A percentile compares a stretch with the other conserved stretches of the same genome.
These are phyloP conservation scores for Epichloe gansuensis DNA, from an alignment of 2,329 filamentous ascomycete species.

Conservation along the genomic window DNA sequence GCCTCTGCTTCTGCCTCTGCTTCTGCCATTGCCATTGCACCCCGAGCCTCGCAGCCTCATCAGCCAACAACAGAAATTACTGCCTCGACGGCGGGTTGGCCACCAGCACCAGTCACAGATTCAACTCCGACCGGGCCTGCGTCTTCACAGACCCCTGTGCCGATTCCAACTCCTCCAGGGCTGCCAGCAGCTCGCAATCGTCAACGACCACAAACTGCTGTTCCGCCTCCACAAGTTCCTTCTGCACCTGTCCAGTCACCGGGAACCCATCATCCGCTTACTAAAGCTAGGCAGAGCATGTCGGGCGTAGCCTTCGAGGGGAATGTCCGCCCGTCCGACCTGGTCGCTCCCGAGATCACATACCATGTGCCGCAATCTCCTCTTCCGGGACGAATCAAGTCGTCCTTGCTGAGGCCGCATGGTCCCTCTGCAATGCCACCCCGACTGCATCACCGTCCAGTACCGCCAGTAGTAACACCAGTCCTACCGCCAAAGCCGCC, in stretches of 20 bases:
- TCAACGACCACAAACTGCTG: constrained; percentile 6
- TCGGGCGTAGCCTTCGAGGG: constrained; percentile 9
- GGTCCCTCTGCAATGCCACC: constrained; percentile 21
- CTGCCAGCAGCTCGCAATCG: constrained; percentile 14
- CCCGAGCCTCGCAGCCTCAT: neutral
- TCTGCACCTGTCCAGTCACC: constrained; percentile 1
- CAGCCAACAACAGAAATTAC: neutral
- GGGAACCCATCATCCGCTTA: neutral
- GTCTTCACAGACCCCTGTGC: constrained; percentile 9
- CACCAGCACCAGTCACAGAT: neutral
- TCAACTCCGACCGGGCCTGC: constrained; percentile 7
- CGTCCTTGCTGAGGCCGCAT: constrained; percentile 22
- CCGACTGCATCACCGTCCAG: constrained; percentile 16
- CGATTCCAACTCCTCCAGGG: constrained; percentile 8
- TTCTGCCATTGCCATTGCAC: neutral
- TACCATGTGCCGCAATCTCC: constrained; percentile 26
- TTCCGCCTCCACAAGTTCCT: constrained; percentile 1
- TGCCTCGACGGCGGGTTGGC: neutral
- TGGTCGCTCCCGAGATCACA: constrained; percentile 28
- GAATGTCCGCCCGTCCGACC: constrained; percentile 19
- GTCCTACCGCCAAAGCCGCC: constrained; percentile 24
- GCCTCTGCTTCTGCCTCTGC: neutral
- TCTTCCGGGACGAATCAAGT: constrained; percentile 12
- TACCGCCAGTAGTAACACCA: constrained; percentile 18
- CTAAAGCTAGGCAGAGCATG: constrained; percentile 3